Base-by-base conservation (phyloP, 305 asterid genomes). In the Fraxinus baroniana region DNA sequence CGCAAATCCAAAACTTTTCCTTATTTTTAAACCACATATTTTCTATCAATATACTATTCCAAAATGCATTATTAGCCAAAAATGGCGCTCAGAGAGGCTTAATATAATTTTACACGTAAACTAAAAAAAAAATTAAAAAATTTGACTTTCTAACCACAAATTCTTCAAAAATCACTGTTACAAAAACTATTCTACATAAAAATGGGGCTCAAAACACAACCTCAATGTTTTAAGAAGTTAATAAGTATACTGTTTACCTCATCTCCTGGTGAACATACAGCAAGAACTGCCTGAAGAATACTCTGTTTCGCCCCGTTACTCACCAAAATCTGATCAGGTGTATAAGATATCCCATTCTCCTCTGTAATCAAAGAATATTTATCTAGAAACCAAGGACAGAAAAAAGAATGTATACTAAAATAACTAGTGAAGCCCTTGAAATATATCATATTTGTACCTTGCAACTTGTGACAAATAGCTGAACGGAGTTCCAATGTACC, bases 261-360 rank as follows among this genome's bases (percentile, higher is more conserved):
- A 75, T 89, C 92, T 79, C 90, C 92, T 36, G 92, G 90, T 20
- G 90, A 87, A 79, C 92, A 89, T 52, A 87, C 88, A 44, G 90
- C 89, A 66, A 89, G 85, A 66, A 89, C 87, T 44, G 90, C 92
- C 82, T 89, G 92, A 68, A 87, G 72, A 68, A 49, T 84, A 83
- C 92, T 79, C 81, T 89, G 92, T 73, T 89, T 89, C 71, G 92
- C 92, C 41, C 92, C 94, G 85, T 96, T 96, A 84, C 99, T 94
- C 72, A 96, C 98, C 92, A 96, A 79, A 86, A 96, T 88, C 90
- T 96, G 95, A 80, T 96, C 98, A 26, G 98, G 97, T n/a, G 92
- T 87, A 86, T 93, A 96, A 44, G 92, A 87, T 85, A 96, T 39
- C 71, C 93, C 95, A 39, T 96, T 96, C 88, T 96, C 99, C 97